Conservation (phyloP, 2,329 filamentous ascomycete species). For the Canariomyces notabilis region DNA sequence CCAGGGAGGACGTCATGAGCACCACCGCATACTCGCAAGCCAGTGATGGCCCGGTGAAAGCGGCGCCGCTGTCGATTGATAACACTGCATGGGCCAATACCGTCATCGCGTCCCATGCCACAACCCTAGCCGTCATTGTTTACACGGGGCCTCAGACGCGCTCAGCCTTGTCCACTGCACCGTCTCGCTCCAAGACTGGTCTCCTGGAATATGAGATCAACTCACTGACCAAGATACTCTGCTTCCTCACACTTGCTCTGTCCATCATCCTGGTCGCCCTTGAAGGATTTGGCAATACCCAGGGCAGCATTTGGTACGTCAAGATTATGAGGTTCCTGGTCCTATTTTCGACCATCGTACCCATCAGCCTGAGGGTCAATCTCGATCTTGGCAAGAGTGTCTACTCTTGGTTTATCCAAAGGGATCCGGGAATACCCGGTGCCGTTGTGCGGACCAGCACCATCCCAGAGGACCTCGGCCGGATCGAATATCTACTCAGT, state of each 20-base stretch:
- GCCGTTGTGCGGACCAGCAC: constrained; percentile 95
- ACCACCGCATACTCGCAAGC: constrained; percentile 14
- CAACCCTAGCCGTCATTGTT: constrained; percentile 81
- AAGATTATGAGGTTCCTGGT: constrained; percentile 98
- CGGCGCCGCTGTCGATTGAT: constrained; percentile 79
- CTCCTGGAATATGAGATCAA: constrained; percentile 96
- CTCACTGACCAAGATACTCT: constrained; percentile 91
- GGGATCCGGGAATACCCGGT: constrained; percentile 81
- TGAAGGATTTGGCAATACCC: constrained; percentile 68
- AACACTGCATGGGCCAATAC: constrained; percentile 99
- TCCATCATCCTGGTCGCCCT: constrained; percentile 85
- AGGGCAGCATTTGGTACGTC: constrained; percentile 78
- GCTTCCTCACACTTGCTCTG: constrained; percentile 76
- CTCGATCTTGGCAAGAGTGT: constrained; percentile 95
- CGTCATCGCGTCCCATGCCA: constrained; percentile 87
- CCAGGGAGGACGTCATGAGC: constrained; percentile 41
- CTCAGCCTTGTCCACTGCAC: constrained; percentile 85
- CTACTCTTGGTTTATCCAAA: constrained; percentile 92
- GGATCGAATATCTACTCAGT: constrained; percentile 92
- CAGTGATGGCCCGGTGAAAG: constrained; percentile 41
- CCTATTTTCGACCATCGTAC: constrained; percentile 97
- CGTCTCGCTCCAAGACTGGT: constrained; percentile 89
- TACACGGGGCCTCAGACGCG: constrained; percentile 94
- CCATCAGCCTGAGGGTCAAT: constrained; percentile 93
- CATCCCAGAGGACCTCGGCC: constrained; percentile 90